Conservation (phyloP, 306 rosid species). For the Pueraria montana region DNA sequence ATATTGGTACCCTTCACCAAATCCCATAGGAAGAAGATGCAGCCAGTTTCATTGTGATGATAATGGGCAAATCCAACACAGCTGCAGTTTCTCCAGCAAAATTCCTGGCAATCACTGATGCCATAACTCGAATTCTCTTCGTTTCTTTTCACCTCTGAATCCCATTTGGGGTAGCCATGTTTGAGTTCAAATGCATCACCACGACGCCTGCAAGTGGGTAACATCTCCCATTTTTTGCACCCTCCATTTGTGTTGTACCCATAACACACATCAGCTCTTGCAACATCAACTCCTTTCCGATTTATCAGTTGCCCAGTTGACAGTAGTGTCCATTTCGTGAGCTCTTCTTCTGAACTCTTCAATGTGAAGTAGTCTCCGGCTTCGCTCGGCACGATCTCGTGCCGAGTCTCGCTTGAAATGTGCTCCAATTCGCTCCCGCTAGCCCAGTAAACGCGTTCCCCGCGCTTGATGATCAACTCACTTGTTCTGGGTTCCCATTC, state of each 20-base stretch:
- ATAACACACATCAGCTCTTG: constrained; percentile 37
- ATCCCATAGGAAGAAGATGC: neutral
- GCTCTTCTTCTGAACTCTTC: neutral
- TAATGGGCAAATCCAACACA: constrained; percentile 23
- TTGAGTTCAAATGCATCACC: neutral
- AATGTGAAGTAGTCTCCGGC: constrained; percentile 20
- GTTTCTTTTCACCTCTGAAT: neutral
- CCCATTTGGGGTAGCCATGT: neutral
- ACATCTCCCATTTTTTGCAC: constrained; percentile 37
- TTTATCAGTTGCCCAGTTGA: constrained; percentile 31
- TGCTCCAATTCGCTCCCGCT: neutral
- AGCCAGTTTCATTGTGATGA: constrained; percentile 34
- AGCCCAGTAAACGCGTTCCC: neutral
- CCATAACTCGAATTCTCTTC: neutral
- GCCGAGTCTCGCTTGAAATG: neutral
- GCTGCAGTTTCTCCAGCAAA: constrained; percentile 46
- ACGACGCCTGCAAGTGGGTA: constrained; percentile 10
- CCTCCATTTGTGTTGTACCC: constrained; percentile 41
- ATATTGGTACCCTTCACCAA: neutral
- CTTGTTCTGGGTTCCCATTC: constrained; percentile 43
- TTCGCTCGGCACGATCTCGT: neutral
- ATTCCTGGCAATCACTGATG: constrained; percentile 38
- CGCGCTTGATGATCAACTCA: constrained; percentile 16
- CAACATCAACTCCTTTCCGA: neutral
- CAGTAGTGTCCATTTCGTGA: constrained; percentile 4